Evolutionary conservation across 2,329 filamentous ascomycete species (phyloP).

Genomic region (Trichophyton equinum): DNA sequence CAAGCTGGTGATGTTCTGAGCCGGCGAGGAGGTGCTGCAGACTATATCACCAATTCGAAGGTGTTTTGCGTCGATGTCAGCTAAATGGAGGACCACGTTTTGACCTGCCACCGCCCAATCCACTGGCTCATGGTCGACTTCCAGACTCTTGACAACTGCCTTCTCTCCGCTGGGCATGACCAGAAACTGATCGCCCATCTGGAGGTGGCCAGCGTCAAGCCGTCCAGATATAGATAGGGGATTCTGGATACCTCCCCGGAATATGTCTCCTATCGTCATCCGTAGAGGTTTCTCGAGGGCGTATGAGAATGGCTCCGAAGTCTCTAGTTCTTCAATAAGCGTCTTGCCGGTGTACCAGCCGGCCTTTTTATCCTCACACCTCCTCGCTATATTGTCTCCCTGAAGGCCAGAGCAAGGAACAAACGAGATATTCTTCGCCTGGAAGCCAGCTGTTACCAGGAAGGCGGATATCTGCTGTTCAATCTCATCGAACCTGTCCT

Average conservation of each 20-base stretch:
- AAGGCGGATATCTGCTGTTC: slow-evolving; percentile 72
- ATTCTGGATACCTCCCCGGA: slow-evolving; percentile 64
- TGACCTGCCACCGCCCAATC: slow-evolving; percentile 93
- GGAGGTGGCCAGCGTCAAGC: slow-evolving; percentile 70
- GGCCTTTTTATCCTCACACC: slow-evolving; percentile 36
- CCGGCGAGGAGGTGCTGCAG: slow-evolving; percentile 56
- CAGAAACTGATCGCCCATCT: slow-evolving; percentile 67
- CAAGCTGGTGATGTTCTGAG: slow-evolving; percentile 60
- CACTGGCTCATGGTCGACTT: slow-evolving; percentile 57
- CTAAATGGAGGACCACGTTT: slow-evolving; percentile 70
- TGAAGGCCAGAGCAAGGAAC: slow-evolving; percentile 80
- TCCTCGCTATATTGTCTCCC: slow-evolving; percentile 66
- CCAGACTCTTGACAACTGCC: slow-evolving; percentile 68
- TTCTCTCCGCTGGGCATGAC: slow-evolving; percentile 71
- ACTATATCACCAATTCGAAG: slow-evolving; percentile 75
- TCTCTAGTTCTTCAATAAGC: slow-evolving; percentile 71
- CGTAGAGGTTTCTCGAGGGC: slow-evolving; percentile 68
- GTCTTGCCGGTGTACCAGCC: slow-evolving; percentile 74
- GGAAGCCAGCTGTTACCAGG: slow-evolving; percentile 68
- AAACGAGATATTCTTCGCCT: slow-evolving; percentile 67
- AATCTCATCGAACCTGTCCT: slow-evolving; percentile 75
- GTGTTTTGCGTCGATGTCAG: slow-evolving; percentile 72
- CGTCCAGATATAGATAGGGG: slow-evolving; percentile 77
- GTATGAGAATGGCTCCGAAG: slow-evolving; percentile 59
- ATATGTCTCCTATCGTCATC: slow-evolving; percentile 78